Evolutionary conservation across 2,329 filamentous ascomycete genomes (phyloP).

Genomic region (Xylariaceae sp.): DNA sequence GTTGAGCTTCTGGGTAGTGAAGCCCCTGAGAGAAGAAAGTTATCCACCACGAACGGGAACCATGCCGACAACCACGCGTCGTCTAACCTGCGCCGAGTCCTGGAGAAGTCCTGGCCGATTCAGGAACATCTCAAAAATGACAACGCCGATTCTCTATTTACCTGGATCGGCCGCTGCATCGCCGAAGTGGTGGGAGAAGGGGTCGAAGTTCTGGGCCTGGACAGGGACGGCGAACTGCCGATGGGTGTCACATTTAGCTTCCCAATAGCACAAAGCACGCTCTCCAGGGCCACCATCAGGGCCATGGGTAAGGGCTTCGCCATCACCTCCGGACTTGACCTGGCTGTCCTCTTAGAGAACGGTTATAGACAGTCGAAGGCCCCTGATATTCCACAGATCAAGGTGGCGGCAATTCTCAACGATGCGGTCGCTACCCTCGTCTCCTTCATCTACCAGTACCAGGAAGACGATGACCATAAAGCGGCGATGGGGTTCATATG

Average conservation of each 20-base stretch:
- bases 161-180: conserved; percentile 77
- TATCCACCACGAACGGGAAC: conserved; percentile 8
- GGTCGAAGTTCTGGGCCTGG: conserved; percentile 38
- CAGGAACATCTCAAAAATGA: conserved; percentile 67
- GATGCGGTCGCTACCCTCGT: conserved; percentile 76
- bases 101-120: conserved; percentile 72
- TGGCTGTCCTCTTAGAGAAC: conserved; percentile 52
- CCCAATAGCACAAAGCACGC: conserved; percentile 59
- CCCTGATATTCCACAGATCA: conserved; percentile 55
- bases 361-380: conserved; percentile 52
- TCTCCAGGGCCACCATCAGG: conserved; percentile 59
- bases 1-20: conserved; percentile 50
- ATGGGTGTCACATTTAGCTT: conserved; percentile 68
- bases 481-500: conserved; percentile 77
- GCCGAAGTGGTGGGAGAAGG: conserved; percentile 63
- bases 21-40: conserved; percentile 9
- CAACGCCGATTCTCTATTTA: conserved; percentile 68
- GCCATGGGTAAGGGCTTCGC: conserved; percentile 65
- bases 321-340: conserved; percentile 53
- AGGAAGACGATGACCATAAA: conserved; percentile 54
- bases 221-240: conserved; percentile 44
- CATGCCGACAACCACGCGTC: conserved; percentile 12
- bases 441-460: conserved; percentile 68
- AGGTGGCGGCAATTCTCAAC: conserved; percentile 72
- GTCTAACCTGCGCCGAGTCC: conserved; percentile 48